phyloP scores from a whole-genome alignment of 1,284 basidiomycete genomes.

The Austroboletus olivaceoglutinosus region DNA sequence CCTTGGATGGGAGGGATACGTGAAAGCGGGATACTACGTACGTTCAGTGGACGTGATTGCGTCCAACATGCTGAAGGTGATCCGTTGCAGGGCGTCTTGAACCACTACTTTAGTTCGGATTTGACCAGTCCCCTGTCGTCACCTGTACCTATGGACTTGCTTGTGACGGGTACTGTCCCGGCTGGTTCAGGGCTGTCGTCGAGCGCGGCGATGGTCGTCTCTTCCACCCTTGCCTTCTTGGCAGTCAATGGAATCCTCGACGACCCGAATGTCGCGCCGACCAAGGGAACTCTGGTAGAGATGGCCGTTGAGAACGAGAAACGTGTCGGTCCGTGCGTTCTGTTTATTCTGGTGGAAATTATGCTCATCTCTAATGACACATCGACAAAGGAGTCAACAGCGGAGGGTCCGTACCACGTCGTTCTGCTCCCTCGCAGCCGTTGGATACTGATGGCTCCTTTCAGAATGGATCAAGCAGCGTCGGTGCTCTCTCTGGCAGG shows the following conservation, averaged over 20 bases:
- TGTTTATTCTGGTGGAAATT: constrained; percentile 4
- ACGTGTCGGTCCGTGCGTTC: constrained; percentile 58
- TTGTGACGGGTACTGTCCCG: constrained; percentile 78
- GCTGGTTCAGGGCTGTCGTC: constrained; percentile 79
- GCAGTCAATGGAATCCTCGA: constrained; percentile 68
- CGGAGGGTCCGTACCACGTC: constrained; percentile 53
- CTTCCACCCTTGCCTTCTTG: constrained; percentile 76
- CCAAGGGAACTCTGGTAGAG: constrained; percentile 70
- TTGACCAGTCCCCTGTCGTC: constrained; percentile 17
- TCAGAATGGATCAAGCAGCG: constrained; percentile 81
- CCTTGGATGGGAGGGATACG: constrained; percentile 82
- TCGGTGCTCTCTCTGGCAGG: constrained; percentile 71
- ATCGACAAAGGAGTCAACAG: constrained; percentile 57
- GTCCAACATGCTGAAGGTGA: not conserved
- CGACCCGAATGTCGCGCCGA: constrained; percentile 29
- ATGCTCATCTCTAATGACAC: not conserved
- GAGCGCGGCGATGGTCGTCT: constrained; percentile 85
- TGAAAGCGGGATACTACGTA: constrained; percentile 81
- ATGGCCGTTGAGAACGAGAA: constrained; percentile 82
- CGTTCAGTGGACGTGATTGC: constrained; percentile 4
- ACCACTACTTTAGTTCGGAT: constrained; percentile 53
- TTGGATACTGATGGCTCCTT: not conserved
- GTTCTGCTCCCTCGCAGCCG: not conserved
- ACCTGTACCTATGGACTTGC: constrained; percentile 62
- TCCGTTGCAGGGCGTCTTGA: constrained; percentile 66